Conservation (phyloP, 352 stramenopile species). For the Globisporangium ultimum region DNA sequence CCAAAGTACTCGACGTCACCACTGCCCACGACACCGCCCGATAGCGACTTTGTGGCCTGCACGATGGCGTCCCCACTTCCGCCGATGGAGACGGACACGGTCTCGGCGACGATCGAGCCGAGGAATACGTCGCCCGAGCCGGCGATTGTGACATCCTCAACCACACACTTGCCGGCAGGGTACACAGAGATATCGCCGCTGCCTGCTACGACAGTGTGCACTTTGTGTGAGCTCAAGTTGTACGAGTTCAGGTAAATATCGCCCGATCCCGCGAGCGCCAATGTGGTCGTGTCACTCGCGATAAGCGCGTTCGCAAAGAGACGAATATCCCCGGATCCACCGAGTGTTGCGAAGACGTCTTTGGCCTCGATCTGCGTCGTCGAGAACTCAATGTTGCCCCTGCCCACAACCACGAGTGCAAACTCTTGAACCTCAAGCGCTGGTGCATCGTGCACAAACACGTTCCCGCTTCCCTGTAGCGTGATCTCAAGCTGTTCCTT, state of each 20-base stretch:
- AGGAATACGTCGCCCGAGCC: constrained; percentile 10
- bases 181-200: constrained; percentile 12
- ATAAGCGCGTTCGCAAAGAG: constrained; percentile 5
- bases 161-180: neutral
- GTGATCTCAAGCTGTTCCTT: constrained; percentile 1
- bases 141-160: constrained; percentile 1
- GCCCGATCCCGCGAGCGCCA: constrained; percentile 1
- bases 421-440: constrained; percentile 2
- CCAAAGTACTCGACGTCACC: constrained; percentile 25
- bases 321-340: constrained; percentile 3
- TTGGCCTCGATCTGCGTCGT: constrained; percentile 3
- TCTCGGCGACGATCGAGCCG: neutral
- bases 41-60: constrained; percentile 8
- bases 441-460: constrained; percentile 6
- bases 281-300: neutral
- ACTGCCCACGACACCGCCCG: constrained; percentile 4
- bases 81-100: constrained; percentile 1
- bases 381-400: constrained; percentile 6
- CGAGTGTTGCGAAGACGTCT: neutral
- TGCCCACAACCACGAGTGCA: constrained; percentile 6
- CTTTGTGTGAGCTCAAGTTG: constrained; percentile 3
- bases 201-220: neutral
- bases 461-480: constrained; percentile 6
- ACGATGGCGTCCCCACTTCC: constrained; percentile 9
- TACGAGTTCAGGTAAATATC: constrained; percentile 7